A percentile compares a stretch with the other conserved stretches of the same genome.
These are phyloP conservation scores for Voacanga thouarsii DNA, from an alignment of 257 asterid genomes.

Conservation along the genomic window DNA sequence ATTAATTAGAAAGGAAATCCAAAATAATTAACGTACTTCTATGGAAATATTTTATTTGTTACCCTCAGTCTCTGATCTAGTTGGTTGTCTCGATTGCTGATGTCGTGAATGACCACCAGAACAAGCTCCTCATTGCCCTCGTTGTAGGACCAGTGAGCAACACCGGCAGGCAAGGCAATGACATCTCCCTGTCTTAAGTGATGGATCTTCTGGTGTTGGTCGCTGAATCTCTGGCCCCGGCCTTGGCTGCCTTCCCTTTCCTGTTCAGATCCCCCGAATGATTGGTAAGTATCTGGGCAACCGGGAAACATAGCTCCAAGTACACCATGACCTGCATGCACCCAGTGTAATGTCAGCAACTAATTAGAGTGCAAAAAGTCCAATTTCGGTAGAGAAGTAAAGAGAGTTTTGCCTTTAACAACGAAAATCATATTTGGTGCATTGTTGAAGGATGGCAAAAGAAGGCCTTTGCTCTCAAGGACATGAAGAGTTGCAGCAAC, in stretches of 20 bases:
- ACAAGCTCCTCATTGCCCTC: constrained; percentile 37
- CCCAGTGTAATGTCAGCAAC: too few species aligned
- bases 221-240: constrained; percentile 10
- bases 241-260: background rate
- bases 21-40: background rate
- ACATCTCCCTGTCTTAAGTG: constrained; percentile 43
- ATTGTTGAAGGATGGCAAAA: constrained; percentile 22
- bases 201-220: constrained; percentile 50
- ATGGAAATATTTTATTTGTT: background rate
- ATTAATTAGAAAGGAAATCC: background rate
- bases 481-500: constrained; percentile 16
- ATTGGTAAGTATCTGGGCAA: constrained; percentile 26
- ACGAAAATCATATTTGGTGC: constrained; percentile 8
- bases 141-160: constrained; percentile 57
- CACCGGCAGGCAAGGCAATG: constrained; percentile 50
- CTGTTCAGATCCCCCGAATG: background rate
- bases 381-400: background rate
- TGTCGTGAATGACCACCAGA: constrained; percentile 55
- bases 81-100: constrained; percentile 46
- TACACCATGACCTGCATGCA: constrained; percentile 17
- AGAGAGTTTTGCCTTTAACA: constrained; percentile 7
- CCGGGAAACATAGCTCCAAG: constrained; percentile 17
- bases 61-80: constrained; percentile 60
- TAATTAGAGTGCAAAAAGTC: background rate
- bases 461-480: constrained; percentile 14